phyloP scores from a whole-genome alignment of 768 basidiomycete species.

The Trametes meyenii region DNA sequence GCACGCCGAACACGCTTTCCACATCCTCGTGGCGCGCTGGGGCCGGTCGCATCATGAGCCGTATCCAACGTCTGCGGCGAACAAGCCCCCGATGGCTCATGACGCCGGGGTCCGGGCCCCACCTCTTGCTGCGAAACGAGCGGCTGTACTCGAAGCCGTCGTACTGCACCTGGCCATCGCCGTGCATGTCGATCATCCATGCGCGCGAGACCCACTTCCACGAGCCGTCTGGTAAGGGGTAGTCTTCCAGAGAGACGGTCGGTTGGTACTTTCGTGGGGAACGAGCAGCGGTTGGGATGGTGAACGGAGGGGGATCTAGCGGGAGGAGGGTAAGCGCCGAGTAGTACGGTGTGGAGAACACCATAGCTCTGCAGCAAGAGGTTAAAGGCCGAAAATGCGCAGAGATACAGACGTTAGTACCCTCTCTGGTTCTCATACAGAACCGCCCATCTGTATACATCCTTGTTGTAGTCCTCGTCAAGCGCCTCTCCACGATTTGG shows the following conservation, averaged over 20 bases:
- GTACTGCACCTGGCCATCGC: conserved; percentile 75
- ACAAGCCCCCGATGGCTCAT: conserved; percentile 74
- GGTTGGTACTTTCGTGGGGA: conserved; percentile 47
- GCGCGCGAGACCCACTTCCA: conserved; percentile 81
- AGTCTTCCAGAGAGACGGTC: conserved; percentile 59
- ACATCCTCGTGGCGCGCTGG: conserved; percentile 32
- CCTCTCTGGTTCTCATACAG: conserved; percentile 86
- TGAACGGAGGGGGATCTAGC: conserved; percentile 74
- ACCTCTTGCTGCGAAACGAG: conserved; percentile 65
- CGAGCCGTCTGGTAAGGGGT: conserved; percentile 76
- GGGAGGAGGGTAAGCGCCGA: conserved; percentile 71
- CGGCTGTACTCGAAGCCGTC: conserved; percentile 90
- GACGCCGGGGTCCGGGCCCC: conserved; percentile 64
- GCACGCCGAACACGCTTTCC: not conserved
- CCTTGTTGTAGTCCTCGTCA: conserved; percentile 37
- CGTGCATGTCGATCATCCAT: conserved; percentile 91
- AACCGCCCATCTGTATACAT: conserved; percentile 75
- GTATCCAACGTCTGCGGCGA: conserved; percentile 78
- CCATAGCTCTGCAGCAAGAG: conserved; percentile 46
- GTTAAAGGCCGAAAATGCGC: not conserved
- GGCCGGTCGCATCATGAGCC: conserved; percentile 76
- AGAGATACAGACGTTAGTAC: conserved; percentile 41
- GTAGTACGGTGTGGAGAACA: conserved; percentile 76
- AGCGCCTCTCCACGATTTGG: not conserved
- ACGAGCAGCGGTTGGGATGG: conserved; percentile 48